Evolutionary conservation across 257 asterid genomes (phyloP).

Genomic region (Penstemon newberryi): DNA sequence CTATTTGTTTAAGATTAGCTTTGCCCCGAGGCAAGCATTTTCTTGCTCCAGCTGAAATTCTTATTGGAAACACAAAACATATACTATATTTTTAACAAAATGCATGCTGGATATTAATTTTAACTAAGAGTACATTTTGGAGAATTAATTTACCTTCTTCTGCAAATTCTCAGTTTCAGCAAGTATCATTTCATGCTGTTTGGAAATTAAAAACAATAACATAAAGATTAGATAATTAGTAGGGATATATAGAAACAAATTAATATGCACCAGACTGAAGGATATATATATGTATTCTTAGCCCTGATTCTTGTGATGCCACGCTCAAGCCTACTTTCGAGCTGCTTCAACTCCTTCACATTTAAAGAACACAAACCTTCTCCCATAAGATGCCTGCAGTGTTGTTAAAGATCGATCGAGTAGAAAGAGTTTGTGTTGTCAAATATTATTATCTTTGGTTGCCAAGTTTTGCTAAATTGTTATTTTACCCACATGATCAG

Average conservation of each 20-base stretch:
- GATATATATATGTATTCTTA: slow-evolving; percentile 32
- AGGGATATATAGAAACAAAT: not conserved
- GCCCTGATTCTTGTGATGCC: slow-evolving; percentile 73
- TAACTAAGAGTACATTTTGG: not conserved
- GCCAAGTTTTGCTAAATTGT: too few species aligned
- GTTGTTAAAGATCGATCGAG: not conserved
- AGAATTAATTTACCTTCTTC: slow-evolving; percentile 63
- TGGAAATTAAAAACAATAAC: slow-evolving; percentile 23
- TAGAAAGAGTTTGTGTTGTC: not conserved
- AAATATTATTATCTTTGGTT: too few species aligned
- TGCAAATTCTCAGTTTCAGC: slow-evolving; percentile 79
- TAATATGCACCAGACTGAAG: not conserved
- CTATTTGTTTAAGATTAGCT: slow-evolving; percentile 40
- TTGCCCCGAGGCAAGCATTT: slow-evolving; percentile 74
- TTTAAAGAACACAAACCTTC: slow-evolving; percentile 73
- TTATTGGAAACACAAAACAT: slow-evolving; percentile 20
- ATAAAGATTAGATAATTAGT: not conserved
- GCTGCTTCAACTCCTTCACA: slow-evolving; percentile 85
- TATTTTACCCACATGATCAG: too few species aligned
- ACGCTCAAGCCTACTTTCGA: slow-evolving; percentile 77
- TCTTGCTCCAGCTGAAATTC: slow-evolving; percentile 81
- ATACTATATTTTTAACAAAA: not conserved
- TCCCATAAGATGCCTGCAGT: slow-evolving; percentile 74
- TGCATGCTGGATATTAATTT: too few species aligned
- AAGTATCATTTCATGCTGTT: slow-evolving; percentile 83